These are phyloP conservation scores for Sutorius australiensis DNA, from an alignment of 768 basidiomycete genomes.

Conservation along the genomic window DNA sequence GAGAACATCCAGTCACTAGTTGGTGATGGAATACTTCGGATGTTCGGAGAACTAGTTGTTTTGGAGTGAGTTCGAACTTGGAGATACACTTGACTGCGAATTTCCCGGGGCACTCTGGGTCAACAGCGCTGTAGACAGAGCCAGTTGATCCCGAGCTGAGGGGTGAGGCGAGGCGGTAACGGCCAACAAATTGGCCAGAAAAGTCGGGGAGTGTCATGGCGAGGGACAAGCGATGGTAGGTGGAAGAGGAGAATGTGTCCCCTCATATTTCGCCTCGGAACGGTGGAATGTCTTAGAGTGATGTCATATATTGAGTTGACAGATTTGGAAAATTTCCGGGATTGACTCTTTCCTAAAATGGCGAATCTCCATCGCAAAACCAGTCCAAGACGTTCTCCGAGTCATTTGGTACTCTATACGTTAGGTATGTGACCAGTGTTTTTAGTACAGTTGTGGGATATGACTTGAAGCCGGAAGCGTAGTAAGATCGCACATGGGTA, in stretches of 20 bases:
- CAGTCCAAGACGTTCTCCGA: too few species aligned
- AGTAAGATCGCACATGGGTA: too few species aligned
- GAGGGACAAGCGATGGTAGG: background rate
- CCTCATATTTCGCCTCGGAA: background rate
- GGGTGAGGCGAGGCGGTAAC: conserved; percentile 54
- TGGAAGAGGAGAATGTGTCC: background rate
- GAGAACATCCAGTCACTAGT: conserved; percentile 46
- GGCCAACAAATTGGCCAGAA: conserved; percentile 49
- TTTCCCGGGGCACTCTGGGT: conserved; percentile 40
- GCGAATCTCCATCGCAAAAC: too few species aligned
- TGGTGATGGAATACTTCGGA: conserved; percentile 66
- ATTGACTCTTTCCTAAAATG: too few species aligned
- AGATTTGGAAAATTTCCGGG: too few species aligned
- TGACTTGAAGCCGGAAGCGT: too few species aligned
- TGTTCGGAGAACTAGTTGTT: conserved; percentile 55
- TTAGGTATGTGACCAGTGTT: too few species aligned
- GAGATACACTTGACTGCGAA: conserved; percentile 78
- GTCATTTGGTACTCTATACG: too few species aligned
- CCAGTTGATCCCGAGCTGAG: conserved; percentile 78
- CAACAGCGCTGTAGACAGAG: conserved; percentile 70
- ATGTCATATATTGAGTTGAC: too few species aligned
- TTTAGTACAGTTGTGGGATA: too few species aligned
- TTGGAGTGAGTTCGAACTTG: conserved; percentile 50
- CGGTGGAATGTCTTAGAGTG: background rate
- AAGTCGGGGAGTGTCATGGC: conserved; percentile 42